Base-by-base conservation (phyloP, 176 grass and related monocot genomes). In the Ensete ventricosum region DNA sequence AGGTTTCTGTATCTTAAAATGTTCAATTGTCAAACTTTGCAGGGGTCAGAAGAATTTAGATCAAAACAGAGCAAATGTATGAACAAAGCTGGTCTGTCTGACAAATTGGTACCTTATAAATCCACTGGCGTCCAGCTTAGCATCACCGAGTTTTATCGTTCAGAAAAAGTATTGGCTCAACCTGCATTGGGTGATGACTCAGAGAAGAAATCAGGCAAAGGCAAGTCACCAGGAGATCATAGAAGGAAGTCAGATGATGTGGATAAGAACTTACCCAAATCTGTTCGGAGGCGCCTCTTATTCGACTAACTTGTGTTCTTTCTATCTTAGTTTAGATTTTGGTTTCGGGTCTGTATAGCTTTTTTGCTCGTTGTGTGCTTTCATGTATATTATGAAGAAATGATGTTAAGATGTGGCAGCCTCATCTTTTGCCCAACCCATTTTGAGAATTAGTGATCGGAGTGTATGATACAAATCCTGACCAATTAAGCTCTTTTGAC, bases 91-190 rank as follows among this genome's bases (percentile, higher is more conserved):
- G 57, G 73, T 13, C 53, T 12, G 14, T 26, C 73, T 14, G 67
- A 50, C 29, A 14, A 11, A 0, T 62, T 14, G 0, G 74, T 73
- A 52, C 85, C 79, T 21, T 65, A 85, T 0, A 83, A 85, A 62
- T 83, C 83, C 27, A 83, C 49, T 2, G 82, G 88, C 7, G 50
- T 78, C 51, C 95, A 94, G 59, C 86, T 85, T 70, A 99, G 76
- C 81, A 94, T 99, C 83, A 99, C 81, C 23, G 82, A 85, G 53
- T 99, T 94, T 73, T 99, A 91, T 78, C 86, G 84, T 17, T 86
- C 86, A 0, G 82, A 75, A 20, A 98, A 98, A 75, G 84, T 50
- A 50, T 55, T 54, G 52, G 34, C 12, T 21, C 50, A 64, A 9
- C 84, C 78, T 62, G 72, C 80, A 63, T 49, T 50, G 12, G 54